A percentile compares a stretch with the other conserved stretches of the same genome.
Evolutionary conservation across 805 yeast species (phyloP).

Genomic region (Clavispora fructus): DNA sequence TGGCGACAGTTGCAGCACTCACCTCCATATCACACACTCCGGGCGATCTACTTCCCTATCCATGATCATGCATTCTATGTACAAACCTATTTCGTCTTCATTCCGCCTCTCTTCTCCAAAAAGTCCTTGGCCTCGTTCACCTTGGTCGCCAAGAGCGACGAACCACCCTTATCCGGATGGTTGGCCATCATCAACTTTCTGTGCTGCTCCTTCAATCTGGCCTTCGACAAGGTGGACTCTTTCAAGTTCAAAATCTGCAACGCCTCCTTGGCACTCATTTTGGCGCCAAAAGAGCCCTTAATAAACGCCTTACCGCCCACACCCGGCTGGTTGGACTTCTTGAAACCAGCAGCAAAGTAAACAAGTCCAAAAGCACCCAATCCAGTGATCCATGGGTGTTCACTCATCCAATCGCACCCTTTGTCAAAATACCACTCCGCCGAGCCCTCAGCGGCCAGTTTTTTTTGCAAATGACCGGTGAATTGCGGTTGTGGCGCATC

Average conservation of each 20-base stretch:
- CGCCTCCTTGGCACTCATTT: slow-evolving; percentile 88
- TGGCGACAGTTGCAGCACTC: no score
- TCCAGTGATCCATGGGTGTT: slow-evolving; percentile 73
- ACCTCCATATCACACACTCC: no score
- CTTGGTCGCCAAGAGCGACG: slow-evolving; percentile 83
- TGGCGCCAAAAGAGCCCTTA: slow-evolving; percentile 89
- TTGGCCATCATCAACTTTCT: slow-evolving; percentile 80
- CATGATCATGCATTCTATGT: slow-evolving; percentile 3
- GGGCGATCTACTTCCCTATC: not conserved
- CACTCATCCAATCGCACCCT: slow-evolving; percentile 53
- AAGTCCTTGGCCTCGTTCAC: slow-evolving; percentile 89
- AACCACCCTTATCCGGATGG: slow-evolving; percentile 95
- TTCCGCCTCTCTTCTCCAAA: slow-evolving; percentile 62
- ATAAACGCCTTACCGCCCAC: slow-evolving; percentile 59
- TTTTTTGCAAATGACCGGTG: slow-evolving; percentile 38
- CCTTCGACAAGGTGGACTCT: slow-evolving; percentile 57
- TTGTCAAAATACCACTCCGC: slow-evolving; percentile 64
- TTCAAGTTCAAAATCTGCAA: slow-evolving; percentile 73
- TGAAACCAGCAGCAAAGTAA: slow-evolving; percentile 61
- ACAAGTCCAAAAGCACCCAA: slow-evolving; percentile 62
- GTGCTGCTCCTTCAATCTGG: slow-evolving; percentile 71
- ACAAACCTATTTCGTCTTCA: slow-evolving; percentile 30
- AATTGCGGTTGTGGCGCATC: slow-evolving; percentile 21
- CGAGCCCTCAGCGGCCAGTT: slow-evolving; percentile 39
- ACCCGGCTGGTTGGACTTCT: slow-evolving; percentile 66